phyloP scores from a whole-genome alignment of 352 stramenopile genomes.

The Pythium phragmitis region DNA sequence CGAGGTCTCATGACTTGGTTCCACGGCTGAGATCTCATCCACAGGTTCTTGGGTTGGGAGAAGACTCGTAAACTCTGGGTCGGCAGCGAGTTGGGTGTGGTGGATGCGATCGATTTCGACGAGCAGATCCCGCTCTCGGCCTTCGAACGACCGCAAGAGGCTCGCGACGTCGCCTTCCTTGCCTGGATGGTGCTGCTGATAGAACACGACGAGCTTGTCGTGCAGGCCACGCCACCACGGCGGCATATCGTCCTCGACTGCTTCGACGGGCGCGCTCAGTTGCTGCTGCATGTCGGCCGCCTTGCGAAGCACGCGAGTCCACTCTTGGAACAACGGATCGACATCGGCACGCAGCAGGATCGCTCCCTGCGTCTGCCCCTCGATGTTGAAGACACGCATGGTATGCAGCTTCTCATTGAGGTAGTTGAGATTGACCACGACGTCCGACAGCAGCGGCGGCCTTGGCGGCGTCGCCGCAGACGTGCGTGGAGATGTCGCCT shows the following conservation, averaged over 20 bases:
- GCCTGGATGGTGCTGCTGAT: slow-evolving; percentile 85
- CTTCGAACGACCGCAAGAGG: slow-evolving; percentile 54
- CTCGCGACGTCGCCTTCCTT: slow-evolving; percentile 81
- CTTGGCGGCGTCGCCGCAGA: background rate
- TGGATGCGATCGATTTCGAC: slow-evolving; percentile 71
- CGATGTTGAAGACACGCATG: slow-evolving; percentile 29
- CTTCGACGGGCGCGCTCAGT: background rate
- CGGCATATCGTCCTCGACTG: slow-evolving; percentile 3
- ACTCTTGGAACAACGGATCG: slow-evolving; percentile 23
- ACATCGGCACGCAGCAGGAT: slow-evolving; percentile 28
- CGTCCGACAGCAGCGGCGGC: slow-evolving; percentile 14
- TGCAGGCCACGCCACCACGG: slow-evolving; percentile 32
- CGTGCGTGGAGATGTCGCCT: background rate
- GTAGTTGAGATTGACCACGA: slow-evolving; percentile 23
- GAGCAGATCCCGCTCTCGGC: slow-evolving; percentile 48
- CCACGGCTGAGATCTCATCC: background rate
- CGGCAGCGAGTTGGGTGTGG: slow-evolving; percentile 39
- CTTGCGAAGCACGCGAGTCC: slow-evolving; percentile 20
- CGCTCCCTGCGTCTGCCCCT: slow-evolving; percentile 15
- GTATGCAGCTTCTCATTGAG: slow-evolving; percentile 29
- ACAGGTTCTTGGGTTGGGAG: slow-evolving; percentile 6
- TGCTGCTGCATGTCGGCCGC: slow-evolving; percentile 14
- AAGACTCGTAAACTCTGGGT: slow-evolving; percentile 34
- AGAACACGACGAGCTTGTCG: slow-evolving; percentile 70
- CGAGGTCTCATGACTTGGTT: background rate